These are phyloP conservation scores for Onygena corvina DNA, from an alignment of 2,329 filamentous ascomycete genomes.

Conservation along the genomic window DNA sequence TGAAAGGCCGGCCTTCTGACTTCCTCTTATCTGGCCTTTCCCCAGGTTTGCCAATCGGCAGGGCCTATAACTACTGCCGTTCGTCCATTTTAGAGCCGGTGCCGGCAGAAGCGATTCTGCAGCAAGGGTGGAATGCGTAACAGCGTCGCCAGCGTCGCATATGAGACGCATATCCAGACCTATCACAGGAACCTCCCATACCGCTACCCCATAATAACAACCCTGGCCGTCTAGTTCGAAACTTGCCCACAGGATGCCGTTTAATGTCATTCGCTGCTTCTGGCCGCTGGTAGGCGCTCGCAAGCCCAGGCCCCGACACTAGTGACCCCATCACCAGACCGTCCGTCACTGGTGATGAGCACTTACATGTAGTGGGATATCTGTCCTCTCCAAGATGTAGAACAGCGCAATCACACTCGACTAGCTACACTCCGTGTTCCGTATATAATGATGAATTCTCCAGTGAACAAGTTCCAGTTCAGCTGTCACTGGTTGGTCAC, in stretches of 20 bases:
- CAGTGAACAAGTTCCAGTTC: no score
- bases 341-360: background rate
- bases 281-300: slow-evolving; percentile 2
- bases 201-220: slow-evolving; percentile 2
- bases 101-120: slow-evolving; percentile 5
- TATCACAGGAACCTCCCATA: background rate
- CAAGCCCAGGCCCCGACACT: background rate
- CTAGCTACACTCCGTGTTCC: no score
- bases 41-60: slow-evolving; percentile 3
- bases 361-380: background rate
- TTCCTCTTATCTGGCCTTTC: slow-evolving; percentile 1
- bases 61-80: background rate
- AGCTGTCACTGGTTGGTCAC: no score
- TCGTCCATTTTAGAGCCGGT: background rate
- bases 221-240: slow-evolving; percentile 1
- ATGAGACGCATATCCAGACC: background rate
- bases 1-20: background rate
- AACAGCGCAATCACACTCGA: no score
- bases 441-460: no score
- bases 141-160: no score
- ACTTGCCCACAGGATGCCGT: background rate
- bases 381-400: background rate
- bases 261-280: slow-evolving; percentile 1
- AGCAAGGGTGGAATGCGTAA: background rate
- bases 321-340: no score